These are phyloP conservation scores for Henckelia pumila DNA, from an alignment of 257 asterid genomes.

Conservation along the genomic window DNA sequence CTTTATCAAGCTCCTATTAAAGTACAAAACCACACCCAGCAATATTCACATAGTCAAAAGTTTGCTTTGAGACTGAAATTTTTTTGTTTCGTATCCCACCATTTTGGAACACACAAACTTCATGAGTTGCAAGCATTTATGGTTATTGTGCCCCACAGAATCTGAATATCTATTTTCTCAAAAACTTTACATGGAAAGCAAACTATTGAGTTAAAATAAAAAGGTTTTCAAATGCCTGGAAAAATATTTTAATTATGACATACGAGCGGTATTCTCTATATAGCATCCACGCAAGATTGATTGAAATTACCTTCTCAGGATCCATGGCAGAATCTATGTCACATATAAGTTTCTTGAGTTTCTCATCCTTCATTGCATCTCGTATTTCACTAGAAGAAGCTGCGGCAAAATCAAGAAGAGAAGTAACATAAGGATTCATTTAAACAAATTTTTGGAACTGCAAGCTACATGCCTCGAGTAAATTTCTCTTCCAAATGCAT, in stretches of 20 bases:
- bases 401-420: slow-evolving; percentile 31
- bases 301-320: slow-evolving; percentile 49
- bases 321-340: slow-evolving; percentile 49
- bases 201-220: not conserved
- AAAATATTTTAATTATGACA: not conserved
- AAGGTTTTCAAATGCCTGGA: not conserved
- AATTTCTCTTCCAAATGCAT: not conserved
- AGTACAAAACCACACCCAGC: slow-evolving; percentile 19
- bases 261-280: not conserved
- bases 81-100: not conserved
- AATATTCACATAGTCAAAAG: not conserved
- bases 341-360: slow-evolving; percentile 53
- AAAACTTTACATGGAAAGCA: not conserved
- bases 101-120: not conserved
- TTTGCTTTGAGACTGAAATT: not conserved
- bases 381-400: slow-evolving; percentile 66
- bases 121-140: not conserved
- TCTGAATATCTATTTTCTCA: not conserved
- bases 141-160: not conserved
- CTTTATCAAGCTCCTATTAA: slow-evolving; percentile 51
- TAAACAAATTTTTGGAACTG: not conserved
- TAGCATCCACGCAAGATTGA: not conserved
- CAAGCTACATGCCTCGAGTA: not conserved
- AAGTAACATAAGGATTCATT: not conserved
- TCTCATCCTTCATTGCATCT: slow-evolving; percentile 48